phyloP scores from a whole-genome alignment of 2,329 filamentous ascomycete species.

The Eurotiales sp. region DNA sequence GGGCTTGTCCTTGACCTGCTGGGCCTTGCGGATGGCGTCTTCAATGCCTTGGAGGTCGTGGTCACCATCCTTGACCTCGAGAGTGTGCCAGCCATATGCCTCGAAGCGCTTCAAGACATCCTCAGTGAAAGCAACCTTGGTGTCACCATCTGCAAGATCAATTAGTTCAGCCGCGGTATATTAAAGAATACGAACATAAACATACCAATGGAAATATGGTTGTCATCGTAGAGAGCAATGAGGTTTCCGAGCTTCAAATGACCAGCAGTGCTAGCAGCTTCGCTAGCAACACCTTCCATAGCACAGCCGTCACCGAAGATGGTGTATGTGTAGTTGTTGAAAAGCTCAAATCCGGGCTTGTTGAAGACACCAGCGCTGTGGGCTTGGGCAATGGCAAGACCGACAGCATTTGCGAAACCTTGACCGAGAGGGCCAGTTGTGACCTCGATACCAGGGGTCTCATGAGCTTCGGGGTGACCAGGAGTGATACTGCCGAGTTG shows the following conservation, averaged over 20 bases:
- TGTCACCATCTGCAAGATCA: constrained; percentile 71
- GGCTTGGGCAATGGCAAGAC: constrained; percentile 93
- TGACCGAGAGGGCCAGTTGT: constrained; percentile 97
- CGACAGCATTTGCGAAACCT: constrained; percentile 95
- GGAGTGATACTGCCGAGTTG: constrained; percentile 79
- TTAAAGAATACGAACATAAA: neutral
- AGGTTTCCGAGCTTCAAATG: constrained; percentile 98
- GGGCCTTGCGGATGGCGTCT: constrained; percentile 77
- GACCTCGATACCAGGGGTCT: constrained; percentile 95
- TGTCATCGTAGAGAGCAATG: constrained; percentile 96
- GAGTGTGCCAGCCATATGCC: constrained; percentile 92
- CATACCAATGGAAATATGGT: constrained; percentile 83
- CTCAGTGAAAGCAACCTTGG: constrained; percentile 94
- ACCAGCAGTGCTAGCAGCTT: constrained; percentile 87
- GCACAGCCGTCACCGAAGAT: constrained; percentile 98
- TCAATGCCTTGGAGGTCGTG: constrained; percentile 82
- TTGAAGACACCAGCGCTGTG: constrained; percentile 92
- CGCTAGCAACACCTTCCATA: constrained; percentile 95
- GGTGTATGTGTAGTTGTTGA: constrained; percentile 95
- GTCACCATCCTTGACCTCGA: constrained; percentile 83
- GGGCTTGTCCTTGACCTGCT: constrained; percentile 92
- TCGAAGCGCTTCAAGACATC: constrained; percentile 94
- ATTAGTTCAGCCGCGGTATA: constrained; percentile 11
- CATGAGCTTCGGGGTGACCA: constrained; percentile 93
- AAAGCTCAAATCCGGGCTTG: constrained; percentile 85